Evolutionary conservation across 2,329 filamentous ascomycete species (phyloP).

Genomic region (Lecanicillium sp.): DNA sequence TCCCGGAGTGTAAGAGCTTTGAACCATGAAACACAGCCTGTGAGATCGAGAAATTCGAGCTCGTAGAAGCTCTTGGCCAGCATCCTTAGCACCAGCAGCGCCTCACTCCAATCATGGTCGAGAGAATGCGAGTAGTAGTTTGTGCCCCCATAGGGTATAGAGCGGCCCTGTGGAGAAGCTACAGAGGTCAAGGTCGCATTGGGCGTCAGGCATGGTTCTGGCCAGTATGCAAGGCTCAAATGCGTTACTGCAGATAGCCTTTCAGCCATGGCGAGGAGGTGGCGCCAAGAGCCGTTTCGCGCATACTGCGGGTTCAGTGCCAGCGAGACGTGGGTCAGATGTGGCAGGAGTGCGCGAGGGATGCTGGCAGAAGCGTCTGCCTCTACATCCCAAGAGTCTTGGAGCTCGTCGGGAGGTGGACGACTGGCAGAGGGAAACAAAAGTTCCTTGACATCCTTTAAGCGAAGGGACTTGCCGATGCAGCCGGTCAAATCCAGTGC

Average conservation of each 20-base stretch:
- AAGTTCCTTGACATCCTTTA: slow-evolving; percentile 45
- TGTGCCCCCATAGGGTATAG: slow-evolving; percentile 46
- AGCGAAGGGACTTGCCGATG: slow-evolving; percentile 39
- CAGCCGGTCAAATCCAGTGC: slow-evolving; percentile 48
- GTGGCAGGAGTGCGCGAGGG: slow-evolving; percentile 39
- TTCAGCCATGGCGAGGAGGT: slow-evolving; percentile 45
- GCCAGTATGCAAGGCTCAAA: slow-evolving; percentile 55
- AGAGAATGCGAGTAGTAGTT: slow-evolving; percentile 50
- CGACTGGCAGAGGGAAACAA: slow-evolving; percentile 32
- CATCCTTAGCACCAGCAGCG: slow-evolving; percentile 45
- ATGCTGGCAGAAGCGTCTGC: slow-evolving; percentile 18
- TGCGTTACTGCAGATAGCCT: slow-evolving; percentile 50
- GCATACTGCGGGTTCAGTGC: slow-evolving; percentile 32
- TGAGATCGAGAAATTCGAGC: slow-evolving; percentile 54
- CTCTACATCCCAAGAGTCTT: slow-evolving; percentile 47
- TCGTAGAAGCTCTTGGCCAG: slow-evolving; percentile 48
- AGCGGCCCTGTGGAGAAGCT: slow-evolving; percentile 32
- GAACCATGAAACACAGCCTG: slow-evolving; percentile 50
- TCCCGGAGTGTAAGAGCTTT: slow-evolving; percentile 35
- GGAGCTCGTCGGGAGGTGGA: slow-evolving; percentile 20
- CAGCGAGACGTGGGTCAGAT: slow-evolving; percentile 54
- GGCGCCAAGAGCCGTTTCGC: slow-evolving; percentile 45
- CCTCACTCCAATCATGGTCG: slow-evolving; percentile 53
- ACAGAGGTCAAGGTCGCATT: slow-evolving; percentile 42
- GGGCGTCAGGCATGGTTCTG: slow-evolving; percentile 49